These are phyloP conservation scores for Aristolochia californica DNA, from an alignment of 164 flowering plant species.

Conservation along the genomic window DNA sequence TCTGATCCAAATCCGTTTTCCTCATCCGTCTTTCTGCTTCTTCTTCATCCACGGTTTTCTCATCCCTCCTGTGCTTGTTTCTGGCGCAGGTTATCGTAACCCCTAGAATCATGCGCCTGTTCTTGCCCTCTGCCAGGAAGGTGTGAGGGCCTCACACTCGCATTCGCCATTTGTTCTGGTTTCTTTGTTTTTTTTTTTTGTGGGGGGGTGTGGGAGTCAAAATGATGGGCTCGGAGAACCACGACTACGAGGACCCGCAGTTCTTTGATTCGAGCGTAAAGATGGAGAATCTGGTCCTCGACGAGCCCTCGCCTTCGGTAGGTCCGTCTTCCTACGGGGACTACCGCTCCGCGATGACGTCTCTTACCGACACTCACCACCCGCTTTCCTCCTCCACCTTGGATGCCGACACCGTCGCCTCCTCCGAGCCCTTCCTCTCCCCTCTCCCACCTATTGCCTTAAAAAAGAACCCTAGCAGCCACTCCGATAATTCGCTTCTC, in stretches of 20 bases:
- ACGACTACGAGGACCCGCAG: background rate
- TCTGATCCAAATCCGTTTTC: no score
- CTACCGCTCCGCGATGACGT: constrained; percentile 39
- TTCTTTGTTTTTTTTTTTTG: no score
- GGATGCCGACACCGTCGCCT: background rate
- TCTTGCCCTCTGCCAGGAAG: no score
- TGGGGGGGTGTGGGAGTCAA: no score
- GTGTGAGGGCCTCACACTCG: no score
- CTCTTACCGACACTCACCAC: constrained; percentile 30
- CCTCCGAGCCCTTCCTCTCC: constrained; percentile 13
- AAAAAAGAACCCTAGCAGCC: constrained; percentile 11
- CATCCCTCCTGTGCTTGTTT: no score
- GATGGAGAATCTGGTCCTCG: constrained; percentile 53
- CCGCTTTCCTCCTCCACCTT: constrained; percentile 20
- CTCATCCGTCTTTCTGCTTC: no score
- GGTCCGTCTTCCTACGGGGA: constrained; percentile 8
- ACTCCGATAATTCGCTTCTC: constrained; percentile 15
- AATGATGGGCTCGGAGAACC: background rate
- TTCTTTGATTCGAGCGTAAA: no score
- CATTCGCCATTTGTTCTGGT: no score
- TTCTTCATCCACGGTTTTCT: no score
- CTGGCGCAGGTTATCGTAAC: no score
- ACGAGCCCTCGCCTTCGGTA: constrained; percentile 19
- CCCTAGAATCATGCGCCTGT: no score
- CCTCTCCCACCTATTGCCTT: constrained; percentile 4